Percentiles rank a stretch among this genome's conserved stretches.
phyloP scores from a whole-genome alignment of 2,329 filamentous ascomycete genomes.

The Claviceps humidiphila region DNA sequence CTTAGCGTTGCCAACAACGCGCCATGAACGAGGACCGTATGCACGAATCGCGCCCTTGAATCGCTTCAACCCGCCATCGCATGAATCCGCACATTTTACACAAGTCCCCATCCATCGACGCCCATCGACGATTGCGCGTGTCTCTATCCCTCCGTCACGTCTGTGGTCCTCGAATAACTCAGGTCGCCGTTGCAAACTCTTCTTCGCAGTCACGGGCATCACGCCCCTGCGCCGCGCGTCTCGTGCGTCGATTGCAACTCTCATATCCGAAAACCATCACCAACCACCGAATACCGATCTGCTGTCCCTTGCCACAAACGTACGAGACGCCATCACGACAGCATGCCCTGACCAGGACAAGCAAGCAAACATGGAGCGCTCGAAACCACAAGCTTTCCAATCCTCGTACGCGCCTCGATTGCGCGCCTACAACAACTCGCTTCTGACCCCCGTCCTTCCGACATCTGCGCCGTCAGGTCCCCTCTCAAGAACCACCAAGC shows the following conservation, averaged over 20 bases:
- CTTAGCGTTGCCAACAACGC: neutral
- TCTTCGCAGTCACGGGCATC: neutral
- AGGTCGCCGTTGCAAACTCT: neutral
- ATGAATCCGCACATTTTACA: neutral
- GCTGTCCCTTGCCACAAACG: neutral
- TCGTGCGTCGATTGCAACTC: neutral
- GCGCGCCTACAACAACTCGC: conserved; percentile 80
- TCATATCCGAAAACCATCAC: neutral
- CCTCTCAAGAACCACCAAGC: conserved; percentile 78
- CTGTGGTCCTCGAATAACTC: neutral
- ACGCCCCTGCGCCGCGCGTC: neutral
- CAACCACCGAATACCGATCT: neutral
- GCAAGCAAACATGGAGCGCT: conserved; percentile 31
- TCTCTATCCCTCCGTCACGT: neutral
- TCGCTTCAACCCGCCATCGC: neutral
- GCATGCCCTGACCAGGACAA: conserved; percentile 18
- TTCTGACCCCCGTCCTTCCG: conserved; percentile 73
- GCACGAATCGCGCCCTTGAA: neutral
- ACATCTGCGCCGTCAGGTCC: conserved; percentile 47
- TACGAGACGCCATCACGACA: conserved; percentile 4
- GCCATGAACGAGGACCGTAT: neutral
- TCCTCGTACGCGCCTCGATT: conserved; percentile 85
- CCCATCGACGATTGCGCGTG: neutral
- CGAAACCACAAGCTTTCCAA: conserved; percentile 69
- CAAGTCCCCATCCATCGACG: neutral